Percentiles rank a stretch among this genome's conserved stretches.
These are phyloP conservation scores for Globisporangium spinosum DNA, from an alignment of 352 stramenopile species.

Conservation along the genomic window DNA sequence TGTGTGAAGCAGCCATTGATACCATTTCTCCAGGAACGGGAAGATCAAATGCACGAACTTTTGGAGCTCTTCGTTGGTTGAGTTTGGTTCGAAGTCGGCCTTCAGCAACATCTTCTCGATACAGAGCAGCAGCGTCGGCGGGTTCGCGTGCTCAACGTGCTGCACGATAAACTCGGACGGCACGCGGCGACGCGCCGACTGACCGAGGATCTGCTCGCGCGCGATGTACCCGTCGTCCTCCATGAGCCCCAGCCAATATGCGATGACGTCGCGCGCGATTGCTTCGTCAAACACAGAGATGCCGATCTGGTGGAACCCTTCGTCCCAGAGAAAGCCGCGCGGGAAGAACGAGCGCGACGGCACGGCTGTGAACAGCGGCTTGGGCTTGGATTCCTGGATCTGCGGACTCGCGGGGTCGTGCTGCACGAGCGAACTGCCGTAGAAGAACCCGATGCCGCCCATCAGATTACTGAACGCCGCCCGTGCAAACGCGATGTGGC, in stretches of 20 bases:
- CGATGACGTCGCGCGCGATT: constrained; percentile 78
- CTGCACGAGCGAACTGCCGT: constrained; percentile 77
- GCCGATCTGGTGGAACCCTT: constrained; percentile 93
- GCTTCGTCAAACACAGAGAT: constrained; percentile 69
- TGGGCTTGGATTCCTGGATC: constrained; percentile 36
- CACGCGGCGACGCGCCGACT: constrained; percentile 67
- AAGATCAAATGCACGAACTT: constrained; percentile 49
- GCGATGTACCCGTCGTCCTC: constrained; percentile 89
- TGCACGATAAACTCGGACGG: constrained; percentile 90
- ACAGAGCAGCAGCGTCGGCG: constrained; percentile 84
- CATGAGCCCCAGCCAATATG: constrained; percentile 88
- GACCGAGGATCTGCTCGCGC: constrained; percentile 88
- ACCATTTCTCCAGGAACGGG: constrained; percentile 75
- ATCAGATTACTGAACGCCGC: constrained; percentile 89
- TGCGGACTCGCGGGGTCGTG: constrained; percentile 38
- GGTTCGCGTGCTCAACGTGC: constrained; percentile 90
- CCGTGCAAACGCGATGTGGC: constrained; percentile 68
- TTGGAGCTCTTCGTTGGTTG: constrained; percentile 20
- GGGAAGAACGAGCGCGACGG: constrained; percentile 94
- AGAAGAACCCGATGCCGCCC: constrained; percentile 89
- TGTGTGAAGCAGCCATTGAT: constrained; percentile 68
- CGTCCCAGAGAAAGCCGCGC: constrained; percentile 92
- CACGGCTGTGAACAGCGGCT: constrained; percentile 83
- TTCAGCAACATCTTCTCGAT: constrained; percentile 74
- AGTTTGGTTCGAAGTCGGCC: constrained; percentile 4